A percentile compares a stretch with the other conserved stretches of the same genome.
Conservation (phyloP, 345 rosid species). For the Salix exigua region DNA sequence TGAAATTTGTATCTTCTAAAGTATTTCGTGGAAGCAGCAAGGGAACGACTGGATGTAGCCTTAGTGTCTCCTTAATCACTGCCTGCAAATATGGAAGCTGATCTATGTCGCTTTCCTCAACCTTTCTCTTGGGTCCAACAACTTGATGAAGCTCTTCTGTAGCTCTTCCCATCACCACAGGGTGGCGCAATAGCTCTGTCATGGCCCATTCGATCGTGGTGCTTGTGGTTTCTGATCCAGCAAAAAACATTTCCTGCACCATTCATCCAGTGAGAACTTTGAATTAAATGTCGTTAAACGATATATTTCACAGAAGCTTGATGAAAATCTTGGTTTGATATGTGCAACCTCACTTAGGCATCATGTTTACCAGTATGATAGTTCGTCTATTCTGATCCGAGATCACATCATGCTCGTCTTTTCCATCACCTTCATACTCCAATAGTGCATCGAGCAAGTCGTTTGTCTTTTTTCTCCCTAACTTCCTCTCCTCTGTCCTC, state of each 20-base stretch:
- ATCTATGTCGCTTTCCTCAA: conserved; percentile 13
- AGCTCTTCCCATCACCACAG: conserved; percentile 11
- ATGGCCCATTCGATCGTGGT: conserved; percentile 15
- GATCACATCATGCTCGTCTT: conserved; percentile 8
- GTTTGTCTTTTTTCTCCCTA: neutral
- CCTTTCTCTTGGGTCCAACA: neutral
- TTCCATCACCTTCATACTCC: conserved; percentile 14
- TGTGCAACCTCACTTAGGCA: neutral
- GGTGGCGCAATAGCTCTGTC: conserved; percentile 14
- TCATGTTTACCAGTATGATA: conserved; percentile 10
- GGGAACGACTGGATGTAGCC: conserved; percentile 8
- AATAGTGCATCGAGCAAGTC: conserved; percentile 19
- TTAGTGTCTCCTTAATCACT: conserved; percentile 4
- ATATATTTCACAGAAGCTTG: neutral
- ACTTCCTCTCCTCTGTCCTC: conserved; percentile 4
- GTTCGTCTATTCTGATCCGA: conserved; percentile 2
- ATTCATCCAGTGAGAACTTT: neutral
- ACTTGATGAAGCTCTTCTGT: conserved; percentile 13
- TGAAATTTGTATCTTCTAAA: conserved; percentile 3
- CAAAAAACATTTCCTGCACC: conserved; percentile 16
- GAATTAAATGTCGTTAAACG: neutral
- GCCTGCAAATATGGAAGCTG: conserved; percentile 9
- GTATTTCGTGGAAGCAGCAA: conserved; percentile 11
- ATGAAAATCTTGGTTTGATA: neutral
- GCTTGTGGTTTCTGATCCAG: conserved; percentile 19